Evolutionary conservation across 768 basidiomycete genomes (phyloP), one percentile per base, ranked within the genome.

Genomic region (Boletus subparvulus): DNA sequence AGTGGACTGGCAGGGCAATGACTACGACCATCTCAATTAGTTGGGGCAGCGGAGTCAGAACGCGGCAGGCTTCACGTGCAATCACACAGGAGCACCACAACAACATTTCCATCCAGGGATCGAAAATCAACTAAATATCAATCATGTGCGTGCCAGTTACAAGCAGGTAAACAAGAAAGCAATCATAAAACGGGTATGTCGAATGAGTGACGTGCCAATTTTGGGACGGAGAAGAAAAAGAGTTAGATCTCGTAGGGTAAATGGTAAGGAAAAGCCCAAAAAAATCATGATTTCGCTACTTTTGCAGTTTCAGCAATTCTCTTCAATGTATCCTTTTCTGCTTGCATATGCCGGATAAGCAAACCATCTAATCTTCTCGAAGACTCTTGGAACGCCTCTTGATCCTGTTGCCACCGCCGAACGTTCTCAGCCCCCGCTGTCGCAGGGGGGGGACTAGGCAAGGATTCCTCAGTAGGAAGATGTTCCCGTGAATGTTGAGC

Each of bases 311-410:
- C 73, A 50, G 92, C 86, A 68, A 94, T 92, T 73, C 84, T 79
- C 75, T 82, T 87, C 64, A 94, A 78, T 35, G 83, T 85, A 65
- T 91, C 87, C 74, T 84, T 85, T 74, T 94, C 92, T 50, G 85
- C 80, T 73, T 89, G 88, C 77, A 93, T 88, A 68, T 94, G 92
- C 69, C 87, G 85, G 52, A 85, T 74, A 50, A 94, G 74, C 83
- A 94, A 81, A 59, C 90, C 91, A 68, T 93, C 90, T 61, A 93
- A 73, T 72, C 78, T 82, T 73, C 74, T 78, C 58, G 86, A 68
- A 30, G 84, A 84, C 70, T 88, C 85, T 61, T 83, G 76, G 69
- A 75, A 74, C 41, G 63, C 67, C 35, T 67, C 63, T 51, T 76
- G 73, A 6, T 72, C 69, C 45, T 45, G 57, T 52, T 59, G 72